phyloP scores from a whole-genome alignment of 2,329 filamentous ascomycete species.

The Arthrobotrys entomopaga region DNA sequence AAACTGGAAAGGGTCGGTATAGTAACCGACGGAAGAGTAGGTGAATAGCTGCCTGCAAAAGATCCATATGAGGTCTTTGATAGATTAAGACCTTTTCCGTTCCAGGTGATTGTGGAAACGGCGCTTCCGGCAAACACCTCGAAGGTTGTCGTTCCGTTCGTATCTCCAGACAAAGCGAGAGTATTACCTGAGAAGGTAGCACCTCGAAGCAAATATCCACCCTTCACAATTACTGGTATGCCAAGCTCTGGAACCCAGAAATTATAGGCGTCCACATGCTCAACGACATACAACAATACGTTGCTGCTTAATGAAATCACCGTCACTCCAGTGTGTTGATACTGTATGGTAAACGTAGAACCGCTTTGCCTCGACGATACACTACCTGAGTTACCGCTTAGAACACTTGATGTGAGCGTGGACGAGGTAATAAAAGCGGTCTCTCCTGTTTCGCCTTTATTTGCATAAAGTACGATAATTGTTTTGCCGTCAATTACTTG shows the following conservation, averaged over 20 bases:
- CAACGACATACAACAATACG: conserved; percentile 69
- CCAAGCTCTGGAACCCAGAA: conserved; percentile 72
- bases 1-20: conserved; percentile 69
- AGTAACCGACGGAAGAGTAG: conserved; percentile 65
- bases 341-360: conserved; percentile 60
- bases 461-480: conserved; percentile 73
- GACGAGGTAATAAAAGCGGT: conserved; percentile 65
- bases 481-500: conserved; percentile 71
- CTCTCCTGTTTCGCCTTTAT: conserved; percentile 72
- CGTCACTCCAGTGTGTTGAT: conserved; percentile 62
- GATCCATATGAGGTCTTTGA: conserved; percentile 64
- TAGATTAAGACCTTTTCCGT: conserved; percentile 65
- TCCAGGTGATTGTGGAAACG: conserved; percentile 70
- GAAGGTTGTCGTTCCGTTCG: conserved; percentile 75
- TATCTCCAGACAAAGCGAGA: conserved; percentile 74
- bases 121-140: conserved; percentile 72
- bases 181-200: conserved; percentile 69
- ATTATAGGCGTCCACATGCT: conserved; percentile 73
- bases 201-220: conserved; percentile 72
- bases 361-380: conserved; percentile 60
- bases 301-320: conserved; percentile 66
- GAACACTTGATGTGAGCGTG: conserved; percentile 60
- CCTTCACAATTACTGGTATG: conserved; percentile 70
- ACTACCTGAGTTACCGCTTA: conserved; percentile 62
- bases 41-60: conserved; percentile 67